Conservation (phyloP, 768 basidiomycete species). For the Naganishia randhawae region DNA sequence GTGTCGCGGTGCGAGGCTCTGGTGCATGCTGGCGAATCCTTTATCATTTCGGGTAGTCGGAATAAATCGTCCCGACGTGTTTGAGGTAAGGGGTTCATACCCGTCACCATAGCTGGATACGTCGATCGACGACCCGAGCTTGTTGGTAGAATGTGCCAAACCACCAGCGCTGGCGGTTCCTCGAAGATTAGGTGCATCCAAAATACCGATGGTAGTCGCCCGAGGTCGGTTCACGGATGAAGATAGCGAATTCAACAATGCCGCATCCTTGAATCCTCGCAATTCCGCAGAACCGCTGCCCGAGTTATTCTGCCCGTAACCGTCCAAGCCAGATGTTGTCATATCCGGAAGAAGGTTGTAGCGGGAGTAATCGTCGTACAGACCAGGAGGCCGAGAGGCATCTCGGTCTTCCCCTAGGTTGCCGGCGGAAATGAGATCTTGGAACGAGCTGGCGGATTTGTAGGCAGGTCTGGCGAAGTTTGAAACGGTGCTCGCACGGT, state of each 20-base stretch:
- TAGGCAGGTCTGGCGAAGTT: slow-evolving; percentile 76
- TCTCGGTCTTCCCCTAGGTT: slow-evolving; percentile 63
- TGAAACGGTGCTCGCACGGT: slow-evolving; percentile 86
- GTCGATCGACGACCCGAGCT: slow-evolving; percentile 32
- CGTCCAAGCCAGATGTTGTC: not conserved
- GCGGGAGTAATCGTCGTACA: slow-evolving; percentile 48
- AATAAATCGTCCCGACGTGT: not conserved
- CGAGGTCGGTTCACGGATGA: slow-evolving; percentile 38
- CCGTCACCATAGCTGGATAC: not conserved
- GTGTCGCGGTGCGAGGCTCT: slow-evolving; percentile 21
- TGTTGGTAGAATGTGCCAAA: not conserved
- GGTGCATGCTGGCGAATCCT: slow-evolving; percentile 24
- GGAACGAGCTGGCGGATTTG: slow-evolving; percentile 33
- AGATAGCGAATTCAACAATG: slow-evolving; percentile 28
- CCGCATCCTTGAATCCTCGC: slow-evolving; percentile 24
- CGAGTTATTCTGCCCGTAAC: not conserved
- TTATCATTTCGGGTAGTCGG: slow-evolving; percentile 17
- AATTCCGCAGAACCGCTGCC: not conserved
- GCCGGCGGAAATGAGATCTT: slow-evolving; percentile 53
- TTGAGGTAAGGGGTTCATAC: not conserved
- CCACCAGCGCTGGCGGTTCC: slow-evolving; percentile 4
- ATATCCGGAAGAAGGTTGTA: not conserved
- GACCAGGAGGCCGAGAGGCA: slow-evolving; percentile 22
- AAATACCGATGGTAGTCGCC: slow-evolving; percentile 48
- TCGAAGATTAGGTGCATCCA: slow-evolving; percentile 33